Percentiles rank a stretch among this genome's conserved stretches.
These are phyloP conservation scores for Leccinum variicolor DNA, from an alignment of 768 basidiomycete species.

Conservation along the genomic window DNA sequence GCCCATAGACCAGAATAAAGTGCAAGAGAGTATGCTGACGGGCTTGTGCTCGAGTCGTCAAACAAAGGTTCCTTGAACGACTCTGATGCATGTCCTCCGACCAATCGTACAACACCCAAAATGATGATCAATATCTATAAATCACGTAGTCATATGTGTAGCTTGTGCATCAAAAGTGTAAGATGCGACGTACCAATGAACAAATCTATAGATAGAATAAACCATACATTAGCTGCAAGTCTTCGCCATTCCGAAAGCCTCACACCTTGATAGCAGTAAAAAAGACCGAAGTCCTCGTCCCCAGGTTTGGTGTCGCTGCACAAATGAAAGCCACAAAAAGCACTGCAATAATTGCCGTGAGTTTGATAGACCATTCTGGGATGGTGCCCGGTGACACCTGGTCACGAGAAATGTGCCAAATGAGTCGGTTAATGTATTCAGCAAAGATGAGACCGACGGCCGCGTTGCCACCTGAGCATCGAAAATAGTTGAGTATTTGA, in stretches of 20 bases:
- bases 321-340: conserved; percentile 73
- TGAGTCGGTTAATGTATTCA: conserved; percentile 88
- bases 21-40: conserved; percentile 87
- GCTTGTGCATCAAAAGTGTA: background rate
- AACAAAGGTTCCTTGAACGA: conserved; percentile 72
- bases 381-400: conserved; percentile 75
- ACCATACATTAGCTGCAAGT: background rate
- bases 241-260: conserved; percentile 1
- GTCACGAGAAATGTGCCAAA: conserved; percentile 71
- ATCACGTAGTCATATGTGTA: background rate
- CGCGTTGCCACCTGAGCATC: conserved; percentile 59
- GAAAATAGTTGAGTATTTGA: conserved; percentile 2
- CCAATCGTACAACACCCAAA: conserved; percentile 75
- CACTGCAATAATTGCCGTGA: conserved; percentile 76
- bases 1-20: conserved; percentile 95
- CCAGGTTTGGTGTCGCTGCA: conserved; percentile 70
- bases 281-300: conserved; percentile 79
- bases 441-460: conserved; percentile 88
- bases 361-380: conserved; percentile 89
- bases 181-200: conserved; percentile 52
- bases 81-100: conserved; percentile 63
- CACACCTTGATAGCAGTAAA: conserved; percentile 84
- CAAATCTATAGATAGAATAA: conserved; percentile 41
- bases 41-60: conserved; percentile 67
- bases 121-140: conserved; percentile 65